A percentile compares a stretch with the other conserved stretches of the same genome.
Evolutionary conservation across 2,329 filamentous ascomycete species (phyloP).

Genomic region (Penicillium italicum): DNA sequence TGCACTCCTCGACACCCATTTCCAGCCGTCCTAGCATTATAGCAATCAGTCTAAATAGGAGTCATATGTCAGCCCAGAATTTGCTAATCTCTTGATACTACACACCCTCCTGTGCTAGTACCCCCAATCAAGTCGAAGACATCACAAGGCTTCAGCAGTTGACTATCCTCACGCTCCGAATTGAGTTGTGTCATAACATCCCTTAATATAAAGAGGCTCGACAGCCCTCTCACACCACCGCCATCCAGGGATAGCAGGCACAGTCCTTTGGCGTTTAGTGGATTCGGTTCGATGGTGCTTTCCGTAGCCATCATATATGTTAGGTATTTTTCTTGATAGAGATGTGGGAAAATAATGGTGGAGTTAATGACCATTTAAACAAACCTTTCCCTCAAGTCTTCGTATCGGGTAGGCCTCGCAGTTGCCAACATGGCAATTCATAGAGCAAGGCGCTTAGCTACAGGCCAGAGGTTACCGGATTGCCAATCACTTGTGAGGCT

Average conservation of each 20-base stretch:
- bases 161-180: conserved; percentile 8
- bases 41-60: conserved; percentile 30
- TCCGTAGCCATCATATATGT: too few species aligned
- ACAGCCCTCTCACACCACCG: conserved; percentile 42
- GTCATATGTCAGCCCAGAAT: not conserved
- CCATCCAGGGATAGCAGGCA: conserved; percentile 34
- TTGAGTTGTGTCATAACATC: conserved; percentile 35
- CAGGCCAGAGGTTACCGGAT: too few species aligned
- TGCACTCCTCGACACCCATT: conserved; percentile 35
- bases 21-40: conserved; percentile 39
- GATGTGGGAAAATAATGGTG: too few species aligned
- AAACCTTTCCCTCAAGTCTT: too few species aligned
- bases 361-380: too few species aligned
- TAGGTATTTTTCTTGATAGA: too few species aligned
- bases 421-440: too few species aligned
- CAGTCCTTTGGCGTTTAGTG: conserved; percentile 9
- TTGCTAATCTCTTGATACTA: not conserved
- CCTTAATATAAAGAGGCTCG: conserved; percentile 36
- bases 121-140: conserved; percentile 23
- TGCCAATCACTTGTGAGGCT: too few species aligned
- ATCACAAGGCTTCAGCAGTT: conserved; percentile 20
- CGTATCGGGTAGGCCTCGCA: too few species aligned
- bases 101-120: conserved; percentile 29
- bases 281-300: conserved; percentile 1
- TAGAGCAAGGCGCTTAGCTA: too few species aligned